Evolutionary conservation across 306 rosid species (phyloP).

Genomic region (Medicago arabica): DNA sequence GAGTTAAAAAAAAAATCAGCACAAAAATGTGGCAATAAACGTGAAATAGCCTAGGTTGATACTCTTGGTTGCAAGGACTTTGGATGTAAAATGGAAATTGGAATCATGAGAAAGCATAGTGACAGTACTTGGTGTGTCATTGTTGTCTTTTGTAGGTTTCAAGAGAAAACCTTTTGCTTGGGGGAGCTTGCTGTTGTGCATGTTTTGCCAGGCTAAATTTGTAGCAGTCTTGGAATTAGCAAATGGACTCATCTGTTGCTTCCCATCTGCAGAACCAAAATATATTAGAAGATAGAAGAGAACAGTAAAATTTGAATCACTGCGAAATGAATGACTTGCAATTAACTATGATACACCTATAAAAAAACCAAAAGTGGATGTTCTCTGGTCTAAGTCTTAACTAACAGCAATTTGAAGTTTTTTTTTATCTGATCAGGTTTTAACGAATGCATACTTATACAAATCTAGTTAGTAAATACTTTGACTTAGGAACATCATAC

Average conservation of each 20-base stretch:
- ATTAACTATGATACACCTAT: not conserved
- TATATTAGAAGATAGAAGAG: conserved; percentile 27
- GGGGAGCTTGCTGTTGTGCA: conserved; percentile 41
- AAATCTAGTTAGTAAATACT: not conserved
- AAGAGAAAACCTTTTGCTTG: conserved; percentile 56
- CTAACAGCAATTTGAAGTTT: not conserved
- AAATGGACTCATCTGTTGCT: conserved; percentile 52
- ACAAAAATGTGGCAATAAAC: not conserved
- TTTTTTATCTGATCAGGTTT: not conserved
- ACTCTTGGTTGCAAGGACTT: conserved; percentile 48
- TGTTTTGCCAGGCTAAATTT: conserved; percentile 50
- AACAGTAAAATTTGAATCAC: conserved; percentile 15
- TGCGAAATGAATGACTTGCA: not conserved
- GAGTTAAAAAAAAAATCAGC: no score
- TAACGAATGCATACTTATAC: not conserved
- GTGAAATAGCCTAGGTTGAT: conserved; percentile 49
- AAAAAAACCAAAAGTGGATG: not conserved
- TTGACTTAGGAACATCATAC: not conserved
- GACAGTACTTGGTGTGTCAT: conserved; percentile 39
- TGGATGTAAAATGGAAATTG: conserved; percentile 41
- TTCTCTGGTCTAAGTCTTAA: conserved; percentile 6
- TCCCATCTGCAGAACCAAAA: conserved; percentile 48
- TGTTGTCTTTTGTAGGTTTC: conserved; percentile 49
- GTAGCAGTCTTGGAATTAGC: conserved; percentile 44
- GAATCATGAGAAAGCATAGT: conserved; percentile 52